These are phyloP conservation scores for Colletotrichum sublineola DNA, from an alignment of 2,329 filamentous ascomycete species.

Conservation along the genomic window DNA sequence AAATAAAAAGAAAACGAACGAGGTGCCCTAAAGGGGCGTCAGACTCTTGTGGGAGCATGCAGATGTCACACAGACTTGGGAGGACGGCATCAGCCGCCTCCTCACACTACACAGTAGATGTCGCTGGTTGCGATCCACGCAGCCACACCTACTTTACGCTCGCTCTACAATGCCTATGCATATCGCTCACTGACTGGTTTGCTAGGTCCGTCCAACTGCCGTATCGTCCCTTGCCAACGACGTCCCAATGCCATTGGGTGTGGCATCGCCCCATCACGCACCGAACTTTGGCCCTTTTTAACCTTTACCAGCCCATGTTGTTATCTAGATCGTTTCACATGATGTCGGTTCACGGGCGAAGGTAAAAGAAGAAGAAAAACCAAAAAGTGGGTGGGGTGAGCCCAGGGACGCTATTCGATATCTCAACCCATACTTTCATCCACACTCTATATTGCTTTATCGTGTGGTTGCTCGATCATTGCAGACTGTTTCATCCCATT, in stretches of 20 bases:
- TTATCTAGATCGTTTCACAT: conserved; percentile 17
- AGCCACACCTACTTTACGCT: conserved; percentile 27
- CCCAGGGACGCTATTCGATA: neutral
- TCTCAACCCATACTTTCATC: neutral
- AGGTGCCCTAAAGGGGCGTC: neutral
- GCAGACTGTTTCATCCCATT: neutral
- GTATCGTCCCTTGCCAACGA: conserved; percentile 7
- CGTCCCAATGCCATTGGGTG: neutral
- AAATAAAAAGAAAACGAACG: neutral
- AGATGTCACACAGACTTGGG: conserved; percentile 21
- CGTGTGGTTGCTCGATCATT: neutral
- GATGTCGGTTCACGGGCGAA: neutral
- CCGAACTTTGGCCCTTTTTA: conserved; percentile 12
- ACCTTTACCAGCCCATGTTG: conserved; percentile 12
- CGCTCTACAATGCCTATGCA: no score
- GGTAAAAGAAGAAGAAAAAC: neutral
- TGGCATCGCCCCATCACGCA: neutral
- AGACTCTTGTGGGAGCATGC: conserved; percentile 6
- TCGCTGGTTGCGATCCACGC: conserved; percentile 11
- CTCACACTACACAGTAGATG: neutral
- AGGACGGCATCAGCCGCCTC: conserved; percentile 14
- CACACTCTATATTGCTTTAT: neutral
- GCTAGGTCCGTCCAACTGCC: neutral
- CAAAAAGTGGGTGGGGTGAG: neutral
- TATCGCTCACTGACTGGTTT: conserved; percentile 3